Percentiles rank a stretch among this genome's conserved stretches.
phyloP scores from a whole-genome alignment of 257 asterid species.

The Solanum virginianum region DNA sequence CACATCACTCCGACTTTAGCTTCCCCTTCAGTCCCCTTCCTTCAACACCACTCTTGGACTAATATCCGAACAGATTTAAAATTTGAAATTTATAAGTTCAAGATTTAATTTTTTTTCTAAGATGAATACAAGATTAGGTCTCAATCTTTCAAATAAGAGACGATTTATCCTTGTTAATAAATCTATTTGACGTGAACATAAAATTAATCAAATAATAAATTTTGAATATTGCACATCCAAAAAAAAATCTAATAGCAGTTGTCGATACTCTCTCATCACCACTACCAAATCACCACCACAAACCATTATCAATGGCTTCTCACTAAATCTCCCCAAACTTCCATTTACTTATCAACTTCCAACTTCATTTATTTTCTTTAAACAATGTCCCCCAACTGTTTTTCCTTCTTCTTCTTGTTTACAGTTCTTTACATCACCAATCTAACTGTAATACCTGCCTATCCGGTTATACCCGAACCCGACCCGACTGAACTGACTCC shows the following conservation, averaged over 20 bases:
- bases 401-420: not conserved
- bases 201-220: not conserved
- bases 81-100: not conserved
- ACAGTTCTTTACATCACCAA: not conserved
- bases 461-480: not conserved
- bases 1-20: not conserved
- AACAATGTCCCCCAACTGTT: not conserved
- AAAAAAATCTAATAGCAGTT: not conserved
- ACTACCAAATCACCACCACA: not conserved
- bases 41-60: not conserved
- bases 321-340: not conserved
- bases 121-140: not conserved
- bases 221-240: not conserved
- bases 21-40: not conserved
- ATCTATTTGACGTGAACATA: not conserved
- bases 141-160: no score
- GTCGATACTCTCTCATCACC: not conserved
- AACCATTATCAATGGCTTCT: not conserved
- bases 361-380: not conserved
- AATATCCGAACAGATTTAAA: fast-evolving
- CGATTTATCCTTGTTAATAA: not conserved
- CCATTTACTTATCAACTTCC: not conserved
- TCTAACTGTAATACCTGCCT: not conserved
- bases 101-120: not conserved
- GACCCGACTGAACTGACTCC: not conserved